Evolutionary conservation across 1,139 yeast species (phyloP), one percentile per base, ranked within the genome.

Genomic region (Saccharomyces hybrid): DNA sequence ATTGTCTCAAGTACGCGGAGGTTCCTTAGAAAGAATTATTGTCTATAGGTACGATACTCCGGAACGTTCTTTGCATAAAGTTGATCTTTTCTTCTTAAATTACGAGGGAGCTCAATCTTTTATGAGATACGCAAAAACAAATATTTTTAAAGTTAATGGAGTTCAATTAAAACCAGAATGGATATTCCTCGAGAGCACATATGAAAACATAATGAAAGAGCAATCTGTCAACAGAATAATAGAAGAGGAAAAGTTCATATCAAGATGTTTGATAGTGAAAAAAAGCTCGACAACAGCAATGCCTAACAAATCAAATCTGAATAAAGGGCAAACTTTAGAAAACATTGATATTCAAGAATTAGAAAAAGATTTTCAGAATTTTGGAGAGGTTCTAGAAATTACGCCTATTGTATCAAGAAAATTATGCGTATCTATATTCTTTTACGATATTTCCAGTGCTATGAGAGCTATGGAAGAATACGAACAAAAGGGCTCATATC

Each of bases 341-440:
- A 68, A 68, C 9, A 67, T 80, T 49, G 71, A 77, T 50, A 54
- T 78, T 2, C 66, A 65, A 3, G 74, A 71, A 23, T 72, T 85
- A 4, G 69, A 68, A 46, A 54, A 64, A 14, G 88, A 85, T 61
- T 84, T 88, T 63, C 69, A 70, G 5, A 65, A 63, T 26, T 83
- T 76, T 68, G 96, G 95, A 0, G 74, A 74, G 2, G 74, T 88
- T 1, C 67, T 85, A n/a, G 87, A 84, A 44, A 69, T 85, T 6
- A 71, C 79, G 2, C 88, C 95, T 0, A 78, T 85, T 26, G 76
- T 87, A n/a, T 83, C 91, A 2, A 73, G 83, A 50, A 82, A 78
- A 59, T 69, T 85, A 34, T 79, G 89, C 53, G 76, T 88, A 57
- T 75, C 84, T 13, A 71, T 88, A 28, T 84, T 83, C 53, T 88